Conservation (phyloP, 2,329 filamentous ascomycete species). For the Ustulina deusta region DNA sequence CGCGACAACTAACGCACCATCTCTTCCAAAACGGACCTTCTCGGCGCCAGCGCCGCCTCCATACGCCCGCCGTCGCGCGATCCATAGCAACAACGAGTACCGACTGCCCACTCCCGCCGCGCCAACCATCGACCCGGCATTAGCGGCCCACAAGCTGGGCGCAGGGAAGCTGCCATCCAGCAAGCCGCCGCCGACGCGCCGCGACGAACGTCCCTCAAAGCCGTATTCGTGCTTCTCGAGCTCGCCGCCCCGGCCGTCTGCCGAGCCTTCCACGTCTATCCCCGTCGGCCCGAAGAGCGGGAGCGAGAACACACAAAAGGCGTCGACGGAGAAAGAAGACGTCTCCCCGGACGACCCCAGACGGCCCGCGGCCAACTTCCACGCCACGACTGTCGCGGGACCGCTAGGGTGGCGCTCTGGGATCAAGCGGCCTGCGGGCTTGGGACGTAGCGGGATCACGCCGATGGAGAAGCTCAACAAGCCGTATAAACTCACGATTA, state of each 20-base stretch:
- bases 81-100: slow-evolving; percentile 15
- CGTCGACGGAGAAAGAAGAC: slow-evolving; percentile 38
- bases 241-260: slow-evolving; percentile 56
- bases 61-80: slow-evolving; percentile 34
- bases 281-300: neutral
- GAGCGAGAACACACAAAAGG: slow-evolving; percentile 23
- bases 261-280: slow-evolving; percentile 1
- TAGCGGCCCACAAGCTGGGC: slow-evolving; percentile 57
- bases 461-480: slow-evolving; percentile 64
- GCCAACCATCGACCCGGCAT: slow-evolving; percentile 49
- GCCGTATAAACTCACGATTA: slow-evolving; percentile 69
- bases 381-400: slow-evolving; percentile 63
- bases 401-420: slow-evolving; percentile 51
- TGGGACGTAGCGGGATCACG: slow-evolving; percentile 58
- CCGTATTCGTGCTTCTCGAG: slow-evolving; percentile 70
- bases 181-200: slow-evolving; percentile 49
- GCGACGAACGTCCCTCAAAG: slow-evolving; percentile 48
- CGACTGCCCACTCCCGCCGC: slow-evolving; percentile 32
- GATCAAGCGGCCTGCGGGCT: slow-evolving; percentile 59
- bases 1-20: slow-evolving; percentile 7
- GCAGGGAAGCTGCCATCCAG: slow-evolving; percentile 50
- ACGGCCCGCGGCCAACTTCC: slow-evolving; percentile 60
- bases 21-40: slow-evolving; percentile 45
- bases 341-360: slow-evolving; percentile 51
- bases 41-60: slow-evolving; percentile 35